Evolutionary conservation across 1,284 basidiomycete genomes (phyloP).

Genomic region (Apiotrichum veenhuisii): DNA sequence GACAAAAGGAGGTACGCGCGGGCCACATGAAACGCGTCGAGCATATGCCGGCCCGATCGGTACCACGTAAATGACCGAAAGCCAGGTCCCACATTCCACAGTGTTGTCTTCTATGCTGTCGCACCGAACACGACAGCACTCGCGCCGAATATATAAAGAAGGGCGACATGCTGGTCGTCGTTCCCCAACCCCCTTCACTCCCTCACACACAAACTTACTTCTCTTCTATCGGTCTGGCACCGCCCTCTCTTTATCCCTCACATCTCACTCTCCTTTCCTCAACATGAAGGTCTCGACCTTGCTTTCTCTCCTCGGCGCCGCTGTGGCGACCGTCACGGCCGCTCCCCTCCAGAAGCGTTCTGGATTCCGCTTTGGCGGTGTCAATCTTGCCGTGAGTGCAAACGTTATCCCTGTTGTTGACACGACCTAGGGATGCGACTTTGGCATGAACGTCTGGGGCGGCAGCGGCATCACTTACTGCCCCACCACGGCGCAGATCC

Average conservation of each 20-base stretch:
- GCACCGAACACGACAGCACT: no score
- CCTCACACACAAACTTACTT: background rate
- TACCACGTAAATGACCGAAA: no score
- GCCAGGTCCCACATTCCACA: no score
- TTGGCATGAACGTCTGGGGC: constrained; percentile 31
- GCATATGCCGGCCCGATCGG: no score
- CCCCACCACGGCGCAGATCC: constrained; percentile 56
- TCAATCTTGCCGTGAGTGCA: constrained; percentile 40
- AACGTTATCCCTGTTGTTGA: no score
- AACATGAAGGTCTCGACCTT: constrained; percentile 14
- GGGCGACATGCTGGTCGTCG: no score
- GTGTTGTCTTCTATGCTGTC: no score
- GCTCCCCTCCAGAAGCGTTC: constrained; percentile 23
- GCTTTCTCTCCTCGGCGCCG: constrained; percentile 11
- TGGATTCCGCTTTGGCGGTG: constrained; percentile 31
- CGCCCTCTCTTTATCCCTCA: background rate
- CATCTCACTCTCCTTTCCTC: background rate
- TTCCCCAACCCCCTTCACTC: background rate
- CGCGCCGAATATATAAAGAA: no score
- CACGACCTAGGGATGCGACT: constrained; percentile 33
- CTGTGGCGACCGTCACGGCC: constrained; percentile 9
- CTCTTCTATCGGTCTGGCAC: background rate
- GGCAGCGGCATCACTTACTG: constrained; percentile 36
- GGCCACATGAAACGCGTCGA: no score
- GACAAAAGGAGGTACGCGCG: no score